Base-by-base conservation (phyloP, 2,329 filamentous ascomycete genomes). In the Ceratocystis cubensis region DNA sequence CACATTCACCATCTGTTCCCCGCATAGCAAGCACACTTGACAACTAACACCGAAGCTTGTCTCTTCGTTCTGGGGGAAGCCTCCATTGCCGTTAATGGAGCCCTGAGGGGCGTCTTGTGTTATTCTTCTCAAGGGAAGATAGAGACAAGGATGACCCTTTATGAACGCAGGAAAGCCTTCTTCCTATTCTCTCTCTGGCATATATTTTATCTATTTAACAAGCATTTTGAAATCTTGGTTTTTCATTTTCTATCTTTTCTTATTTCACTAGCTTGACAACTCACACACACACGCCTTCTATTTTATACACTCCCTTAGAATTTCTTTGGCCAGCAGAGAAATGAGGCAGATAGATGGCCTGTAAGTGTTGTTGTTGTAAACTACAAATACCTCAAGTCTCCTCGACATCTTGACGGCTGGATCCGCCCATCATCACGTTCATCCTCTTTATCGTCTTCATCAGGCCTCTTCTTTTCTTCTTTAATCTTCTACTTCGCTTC, bases 371-470 rank as follows among this genome's bases (percentile, higher is more conserved):
- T 20, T 53, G 20, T 20, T 53, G 20, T 15, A 15, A 59, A 59
- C 56, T 59, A 59, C 56, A 59, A 59, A 59, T 59, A 59, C 56
- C 56, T 37, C 56, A 37, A 15, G 6, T 59, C 13, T 59, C 56
- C 56, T 59, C 56, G 25, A 37, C 56, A 59, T 33, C 56, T 59
- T 59, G 17, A 17, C 25, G 56, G 8, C 17, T 33, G 17, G 56
- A 53, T 13, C 28, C 48, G 4, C 48, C 10, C 48, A 25, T 25
- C 6, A 10, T 4, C 22, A 53, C 46, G 2, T 28, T 28, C 56
- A 10, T 4, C 28, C 53, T 7, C 22, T 33, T 30, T 25, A 57
- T 30, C 53, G 30, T 30, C 53, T 25, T 48, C 45, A 20, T 48
- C 45, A n/a, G 17, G n/a, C 45, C 3, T 50, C 48, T 10, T 50